Evolutionary conservation across 371 early-diverging fungal genomes (phyloP).

Genomic region (Mucor piriformis): DNA sequence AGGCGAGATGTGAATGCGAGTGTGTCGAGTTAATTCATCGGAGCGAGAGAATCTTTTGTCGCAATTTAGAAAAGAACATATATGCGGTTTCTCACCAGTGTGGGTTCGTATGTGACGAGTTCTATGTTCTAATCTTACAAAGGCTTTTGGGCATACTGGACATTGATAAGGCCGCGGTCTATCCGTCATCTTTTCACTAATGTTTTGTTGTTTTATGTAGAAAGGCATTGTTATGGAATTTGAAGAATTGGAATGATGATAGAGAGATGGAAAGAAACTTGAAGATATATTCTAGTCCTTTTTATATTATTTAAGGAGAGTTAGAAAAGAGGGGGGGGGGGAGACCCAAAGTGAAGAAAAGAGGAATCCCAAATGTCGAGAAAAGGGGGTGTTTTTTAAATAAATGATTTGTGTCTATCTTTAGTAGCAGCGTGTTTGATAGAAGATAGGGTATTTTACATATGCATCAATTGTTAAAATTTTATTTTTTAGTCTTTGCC

Average conservation of each 20-base stretch:
- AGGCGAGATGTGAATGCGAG: slow-evolving; percentile 57
- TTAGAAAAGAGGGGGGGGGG: too few species aligned
- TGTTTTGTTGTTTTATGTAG: not conserved
- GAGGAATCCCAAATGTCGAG: not conserved
- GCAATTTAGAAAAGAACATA: slow-evolving; percentile 71
- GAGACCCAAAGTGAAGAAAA: not conserved
- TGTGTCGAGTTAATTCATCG: slow-evolving; percentile 83
- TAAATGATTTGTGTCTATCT: not conserved
- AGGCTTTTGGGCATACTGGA: slow-evolving; percentile 59
- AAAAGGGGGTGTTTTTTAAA: too few species aligned
- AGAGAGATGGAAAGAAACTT: not conserved
- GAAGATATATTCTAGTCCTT: not conserved
- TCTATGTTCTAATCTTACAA: slow-evolving; percentile 70
- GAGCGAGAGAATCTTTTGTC: slow-evolving; percentile 81
- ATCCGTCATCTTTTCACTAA: slow-evolving; percentile 6
- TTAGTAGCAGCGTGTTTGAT: not conserved
- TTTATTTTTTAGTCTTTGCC: too few species aligned
- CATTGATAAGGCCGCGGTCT: slow-evolving; percentile 60
- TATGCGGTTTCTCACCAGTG: slow-evolving; percentile 86
- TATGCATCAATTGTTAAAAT: too few species aligned
- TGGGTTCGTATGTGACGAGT: slow-evolving; percentile 85
- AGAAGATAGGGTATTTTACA: not conserved
- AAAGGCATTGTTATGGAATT: not conserved
- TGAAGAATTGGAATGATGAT: not conserved
- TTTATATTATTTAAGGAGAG: too few species aligned